phyloP scores from a whole-genome alignment of 2,329 filamentous ascomycete genomes.

The Aspergillus texensis region DNA sequence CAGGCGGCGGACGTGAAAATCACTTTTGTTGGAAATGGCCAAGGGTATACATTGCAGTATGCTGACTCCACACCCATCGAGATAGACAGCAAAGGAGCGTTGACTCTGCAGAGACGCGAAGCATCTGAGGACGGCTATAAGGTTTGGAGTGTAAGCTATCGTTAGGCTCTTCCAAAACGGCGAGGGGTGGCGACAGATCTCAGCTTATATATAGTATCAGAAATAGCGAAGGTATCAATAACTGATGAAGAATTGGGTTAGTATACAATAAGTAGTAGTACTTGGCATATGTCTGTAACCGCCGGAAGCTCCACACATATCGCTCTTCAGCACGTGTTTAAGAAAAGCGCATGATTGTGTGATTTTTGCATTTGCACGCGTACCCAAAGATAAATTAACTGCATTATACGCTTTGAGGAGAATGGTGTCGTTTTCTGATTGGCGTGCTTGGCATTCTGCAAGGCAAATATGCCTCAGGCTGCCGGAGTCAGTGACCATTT shows the following conservation, averaged over 20 bases:
- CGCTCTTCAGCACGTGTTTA: background rate
- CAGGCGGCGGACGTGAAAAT: constrained; percentile 35
- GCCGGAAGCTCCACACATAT: background rate
- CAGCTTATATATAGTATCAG: background rate
- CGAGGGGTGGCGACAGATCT: background rate
- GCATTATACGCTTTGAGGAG: background rate
- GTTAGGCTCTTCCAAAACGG: constrained; percentile 8
- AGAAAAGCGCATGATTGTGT: background rate
- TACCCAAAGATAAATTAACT: background rate
- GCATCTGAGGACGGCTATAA: constrained; percentile 23
- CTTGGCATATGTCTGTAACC: background rate
- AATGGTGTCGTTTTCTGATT: background rate
- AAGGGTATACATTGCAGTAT: constrained; percentile 37
- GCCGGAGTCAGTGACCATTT: background rate
- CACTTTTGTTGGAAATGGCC: constrained; percentile 38
- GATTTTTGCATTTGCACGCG: background rate
- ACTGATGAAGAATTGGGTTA: background rate
- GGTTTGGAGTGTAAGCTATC: constrained; percentile 40
- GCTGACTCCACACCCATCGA: constrained; percentile 16
- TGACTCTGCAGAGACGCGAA: constrained; percentile 7
- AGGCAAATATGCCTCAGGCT: background rate
- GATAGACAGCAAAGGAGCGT: constrained; percentile 11
- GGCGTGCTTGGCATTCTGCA: constrained; percentile 1
- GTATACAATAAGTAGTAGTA: background rate
- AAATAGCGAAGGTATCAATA: background rate